Evolutionary conservation across 306 rosid genomes (phyloP).

Genomic region (Parietaria judaica): DNA sequence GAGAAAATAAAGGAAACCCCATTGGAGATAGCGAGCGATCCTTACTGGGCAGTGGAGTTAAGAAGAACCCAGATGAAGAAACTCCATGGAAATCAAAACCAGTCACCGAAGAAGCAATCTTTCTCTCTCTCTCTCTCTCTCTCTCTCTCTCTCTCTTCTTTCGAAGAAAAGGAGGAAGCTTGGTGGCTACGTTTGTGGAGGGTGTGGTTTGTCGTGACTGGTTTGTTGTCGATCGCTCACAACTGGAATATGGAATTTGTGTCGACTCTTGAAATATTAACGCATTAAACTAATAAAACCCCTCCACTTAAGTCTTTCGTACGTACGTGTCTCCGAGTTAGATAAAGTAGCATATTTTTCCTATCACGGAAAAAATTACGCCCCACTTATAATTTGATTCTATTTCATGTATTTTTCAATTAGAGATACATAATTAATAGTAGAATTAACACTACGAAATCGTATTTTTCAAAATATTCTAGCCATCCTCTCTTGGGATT

Average conservation of each 20-base stretch:
- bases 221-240: slow-evolving; percentile 43
- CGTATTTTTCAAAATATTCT: too few relatives aligned
- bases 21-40: slow-evolving; percentile 10
- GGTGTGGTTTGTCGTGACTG: slow-evolving; percentile 57
- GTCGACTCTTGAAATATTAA: neutral
- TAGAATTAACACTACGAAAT: too few relatives aligned
- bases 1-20: slow-evolving; percentile 28
- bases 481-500: too few relatives aligned
- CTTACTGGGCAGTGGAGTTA: slow-evolving; percentile 43
- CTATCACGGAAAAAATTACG: too few relatives aligned
- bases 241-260: slow-evolving; percentile 56
- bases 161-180: slow-evolving; percentile 16
- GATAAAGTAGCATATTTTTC: too few relatives aligned
- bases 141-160: slow-evolving; percentile 7
- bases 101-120: slow-evolving; percentile 20
- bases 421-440: too few relatives aligned
- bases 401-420: too few relatives aligned
- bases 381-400: too few relatives aligned
- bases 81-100: slow-evolving; percentile 20
- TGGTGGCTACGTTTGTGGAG: slow-evolving; percentile 54
- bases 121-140: slow-evolving; percentile 16
- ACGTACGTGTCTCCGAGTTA: too few relatives aligned
- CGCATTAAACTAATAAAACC: neutral
- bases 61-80: slow-evolving; percentile 28
- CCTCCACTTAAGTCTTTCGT: too few relatives aligned